Evolutionary conservation across 768 basidiomycete genomes (phyloP), one percentile per base, ranked within the genome.

Genomic region (Boletus fagicola): DNA sequence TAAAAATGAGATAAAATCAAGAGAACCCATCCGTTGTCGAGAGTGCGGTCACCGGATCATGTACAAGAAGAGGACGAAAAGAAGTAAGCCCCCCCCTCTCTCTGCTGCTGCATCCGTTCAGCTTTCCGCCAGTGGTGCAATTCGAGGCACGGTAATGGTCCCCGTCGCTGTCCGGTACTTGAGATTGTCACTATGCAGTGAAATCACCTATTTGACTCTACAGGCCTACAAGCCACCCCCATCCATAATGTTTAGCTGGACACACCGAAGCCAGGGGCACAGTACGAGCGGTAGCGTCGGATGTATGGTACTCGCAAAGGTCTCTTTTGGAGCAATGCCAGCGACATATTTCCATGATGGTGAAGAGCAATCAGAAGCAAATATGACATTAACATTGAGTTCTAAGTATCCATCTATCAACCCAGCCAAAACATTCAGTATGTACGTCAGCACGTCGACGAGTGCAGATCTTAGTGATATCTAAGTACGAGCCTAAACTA

Each of bases 1-100:
- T 1, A 90, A 90, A 76, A 97, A 95, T 72, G 88, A 91, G 68
- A 94, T 98, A 70, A 88, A 86, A 73, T 79, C 91, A 9, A 80
- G 92, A 57, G 96, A 98, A 71, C 92, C 93, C 43, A 95, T 98
- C 62, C 88, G 96, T 55, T 98, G 96, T 75, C 82, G 90, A 63
- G 94, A 98, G 69, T 98, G 96, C 68, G 96, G 96, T 4, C 96
- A 98, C 74, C 86, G 96, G 51, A 96, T 98, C 71, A 94, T 98
- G 92, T 98, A 97, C 76, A 98, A 98, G 77, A 97, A 95, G 74
- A 79, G 96, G 66, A 96, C 94, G 24, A 91, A 83, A 68, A 80
- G 93, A 80, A 95, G 96, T 98, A 65, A 70, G 94, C 77, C 20
- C 51, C n/a, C 51, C 6, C 9, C 20, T 26, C 28, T 16, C 18